Evolutionary conservation across 2,329 filamentous ascomycete species (phyloP).

Genomic region (Drechslerella stenobrocha): DNA sequence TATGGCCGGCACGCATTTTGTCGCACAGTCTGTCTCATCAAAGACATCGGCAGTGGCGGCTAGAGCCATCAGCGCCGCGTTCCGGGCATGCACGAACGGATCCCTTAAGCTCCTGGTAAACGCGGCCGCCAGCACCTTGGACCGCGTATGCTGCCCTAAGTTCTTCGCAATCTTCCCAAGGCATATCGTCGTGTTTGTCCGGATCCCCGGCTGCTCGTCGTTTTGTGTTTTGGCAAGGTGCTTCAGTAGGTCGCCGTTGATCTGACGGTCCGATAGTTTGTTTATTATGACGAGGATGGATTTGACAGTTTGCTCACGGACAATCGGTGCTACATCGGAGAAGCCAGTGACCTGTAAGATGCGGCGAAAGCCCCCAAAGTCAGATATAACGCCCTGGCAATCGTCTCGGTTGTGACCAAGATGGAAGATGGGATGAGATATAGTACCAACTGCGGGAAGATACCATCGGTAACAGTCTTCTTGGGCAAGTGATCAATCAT

Average conservation of each 20-base stretch:
- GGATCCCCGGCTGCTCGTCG: slow-evolving; percentile 93
- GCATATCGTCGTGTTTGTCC: slow-evolving; percentile 97
- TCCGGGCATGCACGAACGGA: slow-evolving; percentile 91
- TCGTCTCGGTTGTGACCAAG: too few species aligned
- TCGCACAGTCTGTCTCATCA: slow-evolving; percentile 83
- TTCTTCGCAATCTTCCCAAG: slow-evolving; percentile 93
- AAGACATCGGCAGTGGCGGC: slow-evolving; percentile 84
- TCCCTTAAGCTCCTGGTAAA: slow-evolving; percentile 87
- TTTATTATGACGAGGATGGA: slow-evolving; percentile 82
- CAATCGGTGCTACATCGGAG: slow-evolving; percentile 83
- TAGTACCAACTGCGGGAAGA: slow-evolving; percentile 84
- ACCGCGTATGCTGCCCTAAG: slow-evolving; percentile 73
- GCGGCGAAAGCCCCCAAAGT: too few species aligned
- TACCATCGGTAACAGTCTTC: slow-evolving; percentile 90
- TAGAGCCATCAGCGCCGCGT: slow-evolving; percentile 82
- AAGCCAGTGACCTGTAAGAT: slow-evolving; percentile 94
- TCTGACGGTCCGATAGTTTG: slow-evolving; percentile 82
- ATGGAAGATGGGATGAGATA: slow-evolving; percentile 49
- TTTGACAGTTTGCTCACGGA: slow-evolving; percentile 94
- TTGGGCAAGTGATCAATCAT: slow-evolving; percentile 91
- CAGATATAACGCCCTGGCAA: too few species aligned
- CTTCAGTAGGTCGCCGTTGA: slow-evolving; percentile 89
- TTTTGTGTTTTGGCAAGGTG: slow-evolving; percentile 95
- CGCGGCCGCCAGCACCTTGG: slow-evolving; percentile 89
- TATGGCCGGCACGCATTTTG: slow-evolving; percentile 77